Evolutionary conservation across 2,329 filamentous ascomycete species (phyloP).

Genomic region (Colletotrichum spaethianum): DNA sequence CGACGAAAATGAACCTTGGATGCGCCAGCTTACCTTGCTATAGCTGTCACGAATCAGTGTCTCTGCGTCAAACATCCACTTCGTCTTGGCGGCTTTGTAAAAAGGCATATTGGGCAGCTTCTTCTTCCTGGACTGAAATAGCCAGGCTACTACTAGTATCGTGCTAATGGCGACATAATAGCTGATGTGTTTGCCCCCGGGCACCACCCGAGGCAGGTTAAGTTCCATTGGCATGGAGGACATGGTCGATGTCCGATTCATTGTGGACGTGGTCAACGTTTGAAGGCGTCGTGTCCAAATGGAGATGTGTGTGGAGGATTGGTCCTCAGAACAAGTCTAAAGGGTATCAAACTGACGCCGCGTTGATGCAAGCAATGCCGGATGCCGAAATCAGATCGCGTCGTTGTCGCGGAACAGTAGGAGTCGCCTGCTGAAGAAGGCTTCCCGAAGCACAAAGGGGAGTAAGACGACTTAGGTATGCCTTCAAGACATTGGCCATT

Average conservation of each 20-base stretch:
- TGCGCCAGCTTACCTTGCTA: constrained; percentile 54
- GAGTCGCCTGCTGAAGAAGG: constrained; percentile 12
- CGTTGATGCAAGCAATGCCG: neutral
- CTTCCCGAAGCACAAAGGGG: constrained; percentile 27
- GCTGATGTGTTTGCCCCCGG: constrained; percentile 50
- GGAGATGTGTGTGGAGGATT: neutral
- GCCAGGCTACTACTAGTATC: constrained; percentile 55
- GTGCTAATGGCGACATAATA: constrained; percentile 59
- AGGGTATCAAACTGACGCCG: constrained; percentile 15
- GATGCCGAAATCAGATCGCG: neutral
- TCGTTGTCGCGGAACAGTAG: constrained; percentile 12
- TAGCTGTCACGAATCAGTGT: constrained; percentile 64
- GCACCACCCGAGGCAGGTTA: constrained; percentile 47
- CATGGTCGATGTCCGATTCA: constrained; percentile 42
- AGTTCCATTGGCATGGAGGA: constrained; percentile 44
- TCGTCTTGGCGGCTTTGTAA: constrained; percentile 63
- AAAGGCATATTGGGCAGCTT: constrained; percentile 57
- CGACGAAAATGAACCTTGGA: too few relatives aligned
- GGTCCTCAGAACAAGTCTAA: constrained; percentile 23
- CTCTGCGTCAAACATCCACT: constrained; percentile 67
- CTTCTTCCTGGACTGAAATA: constrained; percentile 53
- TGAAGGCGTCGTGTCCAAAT: neutral
- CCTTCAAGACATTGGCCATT: constrained; percentile 33
- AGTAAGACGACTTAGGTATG: constrained; percentile 29
- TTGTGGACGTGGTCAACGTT: neutral